A percentile compares a stretch with the other conserved stretches of the same genome.
Conservation (phyloP, 306 rosid genomes). For the Cicer bijugum region DNA sequence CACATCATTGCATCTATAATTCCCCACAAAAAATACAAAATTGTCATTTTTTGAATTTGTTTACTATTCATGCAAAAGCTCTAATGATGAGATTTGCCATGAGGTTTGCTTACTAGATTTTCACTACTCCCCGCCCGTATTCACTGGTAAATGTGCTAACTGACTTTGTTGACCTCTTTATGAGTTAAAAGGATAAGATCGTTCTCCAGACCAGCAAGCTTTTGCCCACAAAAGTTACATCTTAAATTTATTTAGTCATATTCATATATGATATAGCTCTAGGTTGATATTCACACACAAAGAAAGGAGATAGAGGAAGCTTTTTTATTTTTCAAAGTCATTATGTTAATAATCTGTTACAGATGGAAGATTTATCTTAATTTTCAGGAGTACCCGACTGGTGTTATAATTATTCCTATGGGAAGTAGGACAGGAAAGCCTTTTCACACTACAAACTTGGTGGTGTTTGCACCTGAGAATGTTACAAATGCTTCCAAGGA, state of each 20-base stretch:
- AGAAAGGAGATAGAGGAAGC: slow-evolving; percentile 33
- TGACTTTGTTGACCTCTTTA: slow-evolving; percentile 29
- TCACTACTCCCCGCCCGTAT: slow-evolving; percentile 8
- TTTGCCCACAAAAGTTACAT: slow-evolving; percentile 14
- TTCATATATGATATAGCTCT: slow-evolving; percentile 23
- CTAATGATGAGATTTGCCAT: slow-evolving; percentile 13
- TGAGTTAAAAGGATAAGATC: slow-evolving; percentile 26
- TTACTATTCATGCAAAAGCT: slow-evolving; percentile 7
- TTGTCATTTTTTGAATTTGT: neutral
- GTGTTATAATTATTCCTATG: slow-evolving; percentile 73
- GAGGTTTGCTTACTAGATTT: slow-evolving; percentile 22
- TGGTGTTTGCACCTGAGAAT: slow-evolving; percentile 70
- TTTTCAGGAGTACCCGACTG: slow-evolving; percentile 85
- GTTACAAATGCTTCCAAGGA: slow-evolving; percentile 46
- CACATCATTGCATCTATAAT: neutral
- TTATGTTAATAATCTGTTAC: slow-evolving; percentile 38
- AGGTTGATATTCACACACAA: slow-evolving; percentile 18
- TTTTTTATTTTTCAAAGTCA: slow-evolving; percentile 20
- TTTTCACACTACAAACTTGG: slow-evolving; percentile 76
- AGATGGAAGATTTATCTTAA: slow-evolving; percentile 28
- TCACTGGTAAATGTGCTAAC: slow-evolving; percentile 26
- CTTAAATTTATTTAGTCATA: slow-evolving; percentile 4
- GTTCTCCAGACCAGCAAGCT: slow-evolving; percentile 26
- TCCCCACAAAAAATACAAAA: neutral
- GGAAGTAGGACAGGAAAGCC: slow-evolving; percentile 77